Evolutionary conservation across 192 early-diverging fungal species (phyloP).

Genomic region (Spizellomyces punctatus): DNA sequence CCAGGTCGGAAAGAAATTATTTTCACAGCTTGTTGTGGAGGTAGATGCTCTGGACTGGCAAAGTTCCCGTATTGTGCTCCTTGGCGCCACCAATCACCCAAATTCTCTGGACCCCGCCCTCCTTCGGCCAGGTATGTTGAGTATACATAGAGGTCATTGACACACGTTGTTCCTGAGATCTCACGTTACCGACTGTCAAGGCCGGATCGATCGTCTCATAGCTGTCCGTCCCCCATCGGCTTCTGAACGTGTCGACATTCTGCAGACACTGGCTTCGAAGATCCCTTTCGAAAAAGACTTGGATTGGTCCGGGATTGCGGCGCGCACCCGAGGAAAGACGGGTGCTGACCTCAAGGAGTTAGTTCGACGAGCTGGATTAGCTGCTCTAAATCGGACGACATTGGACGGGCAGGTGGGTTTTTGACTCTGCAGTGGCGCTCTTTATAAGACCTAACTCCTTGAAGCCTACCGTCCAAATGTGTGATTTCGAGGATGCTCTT

Average conservation of each 20-base stretch:
- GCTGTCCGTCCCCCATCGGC: slow-evolving; percentile 67
- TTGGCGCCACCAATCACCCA: slow-evolving; percentile 88
- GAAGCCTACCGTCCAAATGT: slow-evolving; percentile 2
- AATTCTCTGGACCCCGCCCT: slow-evolving; percentile 74
- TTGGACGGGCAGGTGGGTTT: slow-evolving; percentile 9
- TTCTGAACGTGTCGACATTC: slow-evolving; percentile 64
- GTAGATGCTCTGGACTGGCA: slow-evolving; percentile 66
- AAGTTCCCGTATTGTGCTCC: slow-evolving; percentile 65
- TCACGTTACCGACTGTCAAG: slow-evolving; percentile 24
- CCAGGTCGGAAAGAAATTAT: slow-evolving; percentile 60
- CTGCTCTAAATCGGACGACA: slow-evolving; percentile 35
- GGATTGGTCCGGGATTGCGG: slow-evolving; percentile 47
- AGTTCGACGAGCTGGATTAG: slow-evolving; percentile 58
- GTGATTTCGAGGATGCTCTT: slow-evolving; percentile 3
- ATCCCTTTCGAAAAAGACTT: slow-evolving; percentile 36
- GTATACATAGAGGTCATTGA: neutral
- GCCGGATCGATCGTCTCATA: slow-evolving; percentile 79
- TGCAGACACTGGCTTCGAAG: slow-evolving; percentile 50
- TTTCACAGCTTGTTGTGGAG: slow-evolving; percentile 75
- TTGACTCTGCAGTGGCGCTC: neutral
- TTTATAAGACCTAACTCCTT: too few relatives aligned
- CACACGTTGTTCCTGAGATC: neutral
- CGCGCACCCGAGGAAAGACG: slow-evolving; percentile 55
- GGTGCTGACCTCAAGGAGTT: slow-evolving; percentile 72
- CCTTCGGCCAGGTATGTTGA: slow-evolving; percentile 67